Percentiles rank a stretch among this genome's conserved stretches.
These are phyloP conservation scores for Starmerella geochares DNA, from an alignment of 805 yeast genomes.

Conservation along the genomic window DNA sequence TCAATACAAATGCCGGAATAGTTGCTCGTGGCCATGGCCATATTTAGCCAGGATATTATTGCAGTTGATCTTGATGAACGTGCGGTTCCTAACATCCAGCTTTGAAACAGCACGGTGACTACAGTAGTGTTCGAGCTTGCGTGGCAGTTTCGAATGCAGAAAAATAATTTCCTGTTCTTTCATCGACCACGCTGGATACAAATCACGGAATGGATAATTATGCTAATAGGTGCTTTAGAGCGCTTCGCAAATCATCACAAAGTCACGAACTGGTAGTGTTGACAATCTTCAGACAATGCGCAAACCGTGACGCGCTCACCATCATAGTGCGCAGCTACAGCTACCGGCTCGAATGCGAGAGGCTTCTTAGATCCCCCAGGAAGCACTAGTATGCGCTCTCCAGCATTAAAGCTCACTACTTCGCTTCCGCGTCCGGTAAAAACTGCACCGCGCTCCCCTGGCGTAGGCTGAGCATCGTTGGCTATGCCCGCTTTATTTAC, in stretches of 20 bases:
- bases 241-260: too few species aligned
- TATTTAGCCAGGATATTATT: too few species aligned
- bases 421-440: conserved; percentile 5
- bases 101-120: too few species aligned
- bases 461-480: background rate
- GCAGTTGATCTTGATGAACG: too few species aligned
- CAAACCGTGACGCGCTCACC: conserved; percentile 2
- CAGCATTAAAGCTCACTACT: background rate
- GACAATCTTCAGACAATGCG: conserved; percentile 16
- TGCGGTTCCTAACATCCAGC: too few species aligned
- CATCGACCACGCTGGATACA: too few species aligned
- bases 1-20: background rate
- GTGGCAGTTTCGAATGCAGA: background rate
- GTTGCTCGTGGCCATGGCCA: background rate
- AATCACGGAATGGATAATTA: too few species aligned
- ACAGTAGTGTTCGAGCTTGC: background rate
- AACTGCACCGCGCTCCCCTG: background rate
- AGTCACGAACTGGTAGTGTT: conserved; percentile 14
- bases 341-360: conserved; percentile 13
- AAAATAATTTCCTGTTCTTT: background rate
- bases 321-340: conserved; percentile 7
- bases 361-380: background rate
- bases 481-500: background rate
- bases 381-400: background rate
- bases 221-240: background rate